Percentiles rank a stretch among this genome's conserved stretches.
phyloP scores from a whole-genome alignment of 2,329 filamentous ascomycete genomes.

The Pseudogymnoascus sp. region DNA sequence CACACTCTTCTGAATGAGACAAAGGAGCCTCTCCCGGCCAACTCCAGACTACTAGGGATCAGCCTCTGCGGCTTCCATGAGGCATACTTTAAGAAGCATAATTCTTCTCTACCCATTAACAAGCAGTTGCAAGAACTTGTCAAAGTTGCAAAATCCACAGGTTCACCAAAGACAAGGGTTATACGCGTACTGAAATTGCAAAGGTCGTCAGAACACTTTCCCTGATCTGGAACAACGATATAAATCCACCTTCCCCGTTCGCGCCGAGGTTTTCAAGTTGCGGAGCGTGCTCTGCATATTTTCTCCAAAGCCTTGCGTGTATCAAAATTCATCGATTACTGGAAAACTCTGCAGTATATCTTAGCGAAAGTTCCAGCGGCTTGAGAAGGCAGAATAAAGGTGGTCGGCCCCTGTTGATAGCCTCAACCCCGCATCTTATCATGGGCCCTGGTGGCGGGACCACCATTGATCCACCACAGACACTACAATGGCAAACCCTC shows the following conservation, averaged over 20 bases:
- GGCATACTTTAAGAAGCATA: constrained; percentile 50
- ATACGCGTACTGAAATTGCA: constrained; percentile 80
- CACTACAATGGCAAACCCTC: too few relatives aligned
- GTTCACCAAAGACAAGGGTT: constrained; percentile 73
- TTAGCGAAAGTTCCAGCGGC: constrained; percentile 42
- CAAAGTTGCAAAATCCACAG: constrained; percentile 55
- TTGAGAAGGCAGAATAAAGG: too few relatives aligned
- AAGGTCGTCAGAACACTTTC: constrained; percentile 59
- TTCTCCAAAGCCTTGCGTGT: constrained; percentile 84
- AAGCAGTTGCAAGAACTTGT: constrained; percentile 66
- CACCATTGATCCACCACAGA: too few relatives aligned
- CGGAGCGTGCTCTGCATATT: constrained; percentile 81
- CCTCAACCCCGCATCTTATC: too few relatives aligned
- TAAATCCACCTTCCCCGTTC: constrained; percentile 81
- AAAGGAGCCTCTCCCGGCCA: constrained; percentile 57
- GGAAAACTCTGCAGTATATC: constrained; percentile 36
- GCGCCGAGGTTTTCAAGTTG: constrained; percentile 79
- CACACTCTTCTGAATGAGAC: constrained; percentile 49
- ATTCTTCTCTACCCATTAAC: background rate
- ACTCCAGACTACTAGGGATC: constrained; percentile 74
- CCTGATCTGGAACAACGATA: constrained; percentile 67
- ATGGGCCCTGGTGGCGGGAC: too few relatives aligned
- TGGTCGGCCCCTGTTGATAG: too few relatives aligned
- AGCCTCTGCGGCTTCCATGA: constrained; percentile 83
- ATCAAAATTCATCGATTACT: constrained; percentile 74